phyloP scores from a whole-genome alignment of 345 rosid genomes.

The Salix brachista region DNA sequence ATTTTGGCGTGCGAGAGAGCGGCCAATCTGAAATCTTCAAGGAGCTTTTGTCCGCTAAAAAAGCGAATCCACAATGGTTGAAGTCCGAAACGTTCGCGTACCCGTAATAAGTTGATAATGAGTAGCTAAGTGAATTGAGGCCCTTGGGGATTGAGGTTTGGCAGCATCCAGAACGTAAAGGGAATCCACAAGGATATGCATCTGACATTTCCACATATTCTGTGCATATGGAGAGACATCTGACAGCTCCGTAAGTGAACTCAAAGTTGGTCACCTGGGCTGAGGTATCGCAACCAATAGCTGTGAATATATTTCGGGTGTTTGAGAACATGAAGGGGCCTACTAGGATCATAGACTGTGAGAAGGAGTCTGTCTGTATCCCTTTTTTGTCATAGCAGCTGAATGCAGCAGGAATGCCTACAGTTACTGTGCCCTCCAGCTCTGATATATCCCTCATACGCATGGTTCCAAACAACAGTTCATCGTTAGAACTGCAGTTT shows the following conservation, averaged over 20 bases:
- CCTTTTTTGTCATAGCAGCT: too few relatives aligned
- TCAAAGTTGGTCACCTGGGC: background rate
- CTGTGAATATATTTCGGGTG: slow-evolving; percentile 25
- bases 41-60: slow-evolving; percentile 11
- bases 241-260: background rate
- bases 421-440: too few relatives aligned
- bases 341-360: accelerated
- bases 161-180: slow-evolving; percentile 32
- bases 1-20: background rate
- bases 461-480: too few relatives aligned
- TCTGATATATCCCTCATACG: too few relatives aligned
- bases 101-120: accelerated
- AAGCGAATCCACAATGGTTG: slow-evolving; percentile 15
- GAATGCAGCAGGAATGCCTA: too few relatives aligned
- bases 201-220: background rate
- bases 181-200: slow-evolving; percentile 4
- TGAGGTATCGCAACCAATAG: slow-evolving; percentile 19
- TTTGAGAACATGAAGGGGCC: slow-evolving; percentile 11
- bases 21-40: background rate
- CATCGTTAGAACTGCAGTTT: too few relatives aligned
- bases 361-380: accelerated
- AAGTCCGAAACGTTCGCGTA: background rate
- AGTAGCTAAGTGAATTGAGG: background rate
- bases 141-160: slow-evolving; percentile 13
- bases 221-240: slow-evolving; percentile 16